Percentiles rank a stretch among this genome's conserved stretches.
Conservation (phyloP, 805 yeast species). For the Monosporozyma unispora region DNA sequence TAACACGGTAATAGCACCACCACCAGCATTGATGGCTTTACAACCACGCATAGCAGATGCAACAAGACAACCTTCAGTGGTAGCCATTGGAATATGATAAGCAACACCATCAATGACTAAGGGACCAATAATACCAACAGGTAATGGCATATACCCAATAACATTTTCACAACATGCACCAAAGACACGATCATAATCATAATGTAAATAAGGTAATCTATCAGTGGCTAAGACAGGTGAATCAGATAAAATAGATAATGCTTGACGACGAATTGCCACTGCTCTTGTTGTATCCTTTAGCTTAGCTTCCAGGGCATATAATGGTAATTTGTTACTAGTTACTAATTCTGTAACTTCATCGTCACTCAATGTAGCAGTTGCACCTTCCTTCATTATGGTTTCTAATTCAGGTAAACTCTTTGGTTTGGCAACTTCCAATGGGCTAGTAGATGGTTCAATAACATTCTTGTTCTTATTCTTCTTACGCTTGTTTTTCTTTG, state of each 20-base stretch:
- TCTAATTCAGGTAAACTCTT: conserved; percentile 59
- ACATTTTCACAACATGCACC: conserved; percentile 99
- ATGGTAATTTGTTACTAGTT: conserved; percentile 69
- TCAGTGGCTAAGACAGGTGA: conserved; percentile 73
- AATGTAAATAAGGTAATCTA: conserved; percentile 69
- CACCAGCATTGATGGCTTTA: conserved; percentile 94
- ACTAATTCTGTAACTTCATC: conserved; percentile 70
- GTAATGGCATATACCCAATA: conserved; percentile 92
- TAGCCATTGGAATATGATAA: conserved; percentile 95
- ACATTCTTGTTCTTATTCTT: conserved; percentile 2
- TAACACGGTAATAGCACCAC: conserved; percentile 87
- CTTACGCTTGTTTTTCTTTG: neutral
- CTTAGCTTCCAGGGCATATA: conserved; percentile 91
- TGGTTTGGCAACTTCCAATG: neutral
- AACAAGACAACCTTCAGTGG: conserved; percentile 97
- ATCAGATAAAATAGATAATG: conserved; percentile 72
- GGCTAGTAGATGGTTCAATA: neutral
- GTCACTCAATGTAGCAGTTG: conserved; percentile 54
- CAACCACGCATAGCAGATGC: conserved; percentile 99
- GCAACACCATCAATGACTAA: conserved; percentile 81
- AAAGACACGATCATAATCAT: conserved; percentile 91
- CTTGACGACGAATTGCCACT: conserved; percentile 83
- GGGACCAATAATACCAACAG: conserved; percentile 98
- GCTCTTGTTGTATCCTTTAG: conserved; percentile 85
- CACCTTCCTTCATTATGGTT: conserved; percentile 62